Conservation (phyloP, 1,139 yeast species). For the Magnusiomyces suaveolens region DNA sequence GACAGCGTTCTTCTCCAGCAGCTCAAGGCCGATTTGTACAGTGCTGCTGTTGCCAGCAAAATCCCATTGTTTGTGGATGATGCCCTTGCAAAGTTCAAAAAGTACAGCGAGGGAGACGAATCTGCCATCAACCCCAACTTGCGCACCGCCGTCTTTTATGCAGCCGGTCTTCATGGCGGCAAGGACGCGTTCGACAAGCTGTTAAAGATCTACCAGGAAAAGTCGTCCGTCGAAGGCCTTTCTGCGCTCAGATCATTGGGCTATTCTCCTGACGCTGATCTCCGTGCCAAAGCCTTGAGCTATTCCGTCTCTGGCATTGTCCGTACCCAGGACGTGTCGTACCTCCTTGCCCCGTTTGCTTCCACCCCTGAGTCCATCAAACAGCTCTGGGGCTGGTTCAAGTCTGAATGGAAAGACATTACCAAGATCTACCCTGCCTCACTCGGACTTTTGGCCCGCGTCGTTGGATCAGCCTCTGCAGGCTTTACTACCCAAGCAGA, state of each 20-base stretch:
- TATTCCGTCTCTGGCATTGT: conserved; percentile 58
- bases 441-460: conserved; percentile 64
- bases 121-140: conserved; percentile 74
- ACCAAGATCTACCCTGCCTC: conserved; percentile 68
- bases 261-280: conserved; percentile 47
- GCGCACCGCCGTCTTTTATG: conserved; percentile 57
- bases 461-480: conserved; percentile 52
- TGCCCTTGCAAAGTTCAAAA: conserved; percentile 49
- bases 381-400: conserved; percentile 69
- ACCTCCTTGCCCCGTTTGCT: conserved; percentile 65
- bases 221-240: conserved; percentile 62
- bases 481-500: conserved; percentile 58
- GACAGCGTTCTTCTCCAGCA: conserved; percentile 69
- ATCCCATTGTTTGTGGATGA: conserved; percentile 47
- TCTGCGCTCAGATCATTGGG: conserved; percentile 72
- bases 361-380: conserved; percentile 53
- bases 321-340: conserved; percentile 65
- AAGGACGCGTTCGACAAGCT: conserved; percentile 50
- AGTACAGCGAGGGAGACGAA: conserved; percentile 54
- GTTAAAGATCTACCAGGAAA: conserved; percentile 50
- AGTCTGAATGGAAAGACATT: conserved; percentile 62
- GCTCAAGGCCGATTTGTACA: conserved; percentile 64
- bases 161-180: conserved; percentile 62
- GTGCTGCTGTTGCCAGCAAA: conserved; percentile 54
- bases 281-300: conserved; percentile 52